A percentile compares a stretch with the other conserved stretches of the same genome.
Evolutionary conservation across 1,284 basidiomycete genomes (phyloP).

Genomic region (Leccinum pachyderme): DNA sequence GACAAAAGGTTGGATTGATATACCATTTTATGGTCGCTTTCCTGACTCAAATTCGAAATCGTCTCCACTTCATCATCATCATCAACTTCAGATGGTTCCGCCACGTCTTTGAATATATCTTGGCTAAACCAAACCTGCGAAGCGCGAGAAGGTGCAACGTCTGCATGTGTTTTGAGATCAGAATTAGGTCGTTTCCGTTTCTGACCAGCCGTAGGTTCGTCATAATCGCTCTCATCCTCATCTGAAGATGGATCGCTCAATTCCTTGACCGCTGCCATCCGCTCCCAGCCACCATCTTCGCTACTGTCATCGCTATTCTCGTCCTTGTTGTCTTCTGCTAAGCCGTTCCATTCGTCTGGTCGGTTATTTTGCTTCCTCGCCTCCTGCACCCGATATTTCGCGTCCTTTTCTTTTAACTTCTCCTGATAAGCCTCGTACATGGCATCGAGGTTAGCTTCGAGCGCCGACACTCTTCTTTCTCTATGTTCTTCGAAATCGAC

Average conservation of each 20-base stretch:
- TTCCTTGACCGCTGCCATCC: conserved; percentile 63
- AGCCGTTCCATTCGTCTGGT: conserved; percentile 78
- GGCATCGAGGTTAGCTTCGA: conserved; percentile 87
- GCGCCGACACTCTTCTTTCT: conserved; percentile 56
- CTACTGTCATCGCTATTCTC: conserved; percentile 45
- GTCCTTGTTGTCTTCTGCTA: conserved; percentile 51
- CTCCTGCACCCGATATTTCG: conserved; percentile 89
- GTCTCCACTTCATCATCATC: conserved; percentile 39
- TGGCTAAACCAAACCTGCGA: conserved; percentile 93
- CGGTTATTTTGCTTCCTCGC: conserved; percentile 74
- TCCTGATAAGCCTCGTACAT: conserved; percentile 89
- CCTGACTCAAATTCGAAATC: conserved; percentile 7
- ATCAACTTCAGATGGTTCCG: conserved; percentile 42
- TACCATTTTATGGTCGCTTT: conserved; percentile 40
- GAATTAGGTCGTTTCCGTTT: conserved; percentile 46
- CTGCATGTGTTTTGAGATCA: conserved; percentile 38
- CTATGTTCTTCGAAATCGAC: conserved; percentile 71
- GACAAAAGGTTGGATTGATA: conserved; percentile 14
- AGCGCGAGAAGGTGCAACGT: conserved; percentile 46
- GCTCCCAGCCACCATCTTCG: conserved; percentile 77
- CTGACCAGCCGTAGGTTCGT: conserved; percentile 36
- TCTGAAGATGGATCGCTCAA: conserved; percentile 58
- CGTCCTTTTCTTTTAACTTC: conserved; percentile 80
- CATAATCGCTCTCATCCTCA: conserved; percentile 55
- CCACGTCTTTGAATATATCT: conserved; percentile 75